These are phyloP conservation scores for Parsonsia alboflavescens DNA, from an alignment of 257 asterid species.

Conservation along the genomic window DNA sequence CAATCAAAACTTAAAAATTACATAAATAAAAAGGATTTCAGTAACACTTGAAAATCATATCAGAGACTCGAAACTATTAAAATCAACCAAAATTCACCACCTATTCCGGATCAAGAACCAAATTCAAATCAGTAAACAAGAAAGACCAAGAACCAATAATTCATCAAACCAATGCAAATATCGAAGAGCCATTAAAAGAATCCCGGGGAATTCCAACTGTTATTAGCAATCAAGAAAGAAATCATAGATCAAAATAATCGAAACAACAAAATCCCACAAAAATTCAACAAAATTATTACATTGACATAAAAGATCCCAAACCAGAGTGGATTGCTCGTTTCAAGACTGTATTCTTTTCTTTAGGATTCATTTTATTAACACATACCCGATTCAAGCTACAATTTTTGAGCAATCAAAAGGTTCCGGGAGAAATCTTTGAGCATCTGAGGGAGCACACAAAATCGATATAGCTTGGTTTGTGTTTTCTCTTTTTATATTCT, in stretches of 20 bases:
- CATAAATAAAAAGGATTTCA: conserved; percentile 12
- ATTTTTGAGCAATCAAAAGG: conserved; percentile 44
- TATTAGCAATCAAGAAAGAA: conserved; percentile 21
- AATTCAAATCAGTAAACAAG: conserved; percentile 21
- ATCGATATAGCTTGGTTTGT: conserved; percentile 35
- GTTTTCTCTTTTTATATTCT: conserved; percentile 9
- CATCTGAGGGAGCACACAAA: conserved; percentile 49
- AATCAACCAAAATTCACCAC: conserved; percentile 25
- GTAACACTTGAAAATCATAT: conserved; percentile 14
- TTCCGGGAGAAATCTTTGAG: conserved; percentile 43
- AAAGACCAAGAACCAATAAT: conserved; percentile 31
- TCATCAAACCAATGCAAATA: conserved; percentile 35
- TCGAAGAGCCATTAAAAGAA: conserved; percentile 21
- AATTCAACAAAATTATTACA: conserved; percentile 23
- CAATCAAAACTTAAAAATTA: conserved; percentile 2
- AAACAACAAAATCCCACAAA: conserved; percentile 21
- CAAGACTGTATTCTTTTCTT: background rate
- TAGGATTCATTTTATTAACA: conserved; percentile 22
- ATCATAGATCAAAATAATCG: conserved; percentile 39
- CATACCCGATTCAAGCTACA: conserved; percentile 68
- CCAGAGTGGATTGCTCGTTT: background rate
- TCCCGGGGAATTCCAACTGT: conserved; percentile 23
- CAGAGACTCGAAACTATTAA: conserved; percentile 18
- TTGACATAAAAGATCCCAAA: conserved; percentile 10
- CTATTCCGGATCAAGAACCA: conserved; percentile 23